Percentiles rank a stretch among this genome's conserved stretches.
These are phyloP conservation scores for Dothistroma pini DNA, from an alignment of 2,329 filamentous ascomycete genomes.

Conservation along the genomic window DNA sequence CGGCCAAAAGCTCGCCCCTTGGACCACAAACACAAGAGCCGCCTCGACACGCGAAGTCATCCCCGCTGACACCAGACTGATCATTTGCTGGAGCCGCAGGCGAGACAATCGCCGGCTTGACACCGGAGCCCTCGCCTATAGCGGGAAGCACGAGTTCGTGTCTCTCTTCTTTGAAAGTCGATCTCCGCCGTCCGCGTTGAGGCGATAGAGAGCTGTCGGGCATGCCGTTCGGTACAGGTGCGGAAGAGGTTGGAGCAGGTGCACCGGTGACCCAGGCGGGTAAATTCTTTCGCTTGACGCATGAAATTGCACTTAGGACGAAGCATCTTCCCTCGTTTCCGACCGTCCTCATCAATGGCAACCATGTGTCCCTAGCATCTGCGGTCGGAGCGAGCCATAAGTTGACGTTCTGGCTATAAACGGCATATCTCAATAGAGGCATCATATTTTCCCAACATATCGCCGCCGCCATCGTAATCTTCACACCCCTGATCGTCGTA, in stretches of 20 bases:
- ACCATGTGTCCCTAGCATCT: constrained; percentile 78
- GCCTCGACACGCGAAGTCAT: constrained; percentile 64
- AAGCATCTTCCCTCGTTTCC: constrained; percentile 80
- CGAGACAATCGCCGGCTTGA: constrained; percentile 7
- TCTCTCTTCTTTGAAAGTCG: constrained; percentile 47
- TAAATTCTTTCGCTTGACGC: constrained; percentile 57
- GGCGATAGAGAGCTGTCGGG: constrained; percentile 11
- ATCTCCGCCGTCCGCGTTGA: constrained; percentile 35
- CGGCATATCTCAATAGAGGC: constrained; percentile 76
- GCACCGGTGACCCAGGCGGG: constrained; percentile 53
- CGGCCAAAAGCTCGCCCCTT: constrained; percentile 72
- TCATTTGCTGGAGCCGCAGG: constrained; percentile 8
- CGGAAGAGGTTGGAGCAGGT: not conserved
- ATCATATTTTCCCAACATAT: constrained; percentile 99
- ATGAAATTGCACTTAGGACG: constrained; percentile 83
- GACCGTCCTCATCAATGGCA: constrained; percentile 75
- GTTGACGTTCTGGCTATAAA: constrained; percentile 90
- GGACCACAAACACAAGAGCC: constrained; percentile 81
- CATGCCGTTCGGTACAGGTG: not conserved
- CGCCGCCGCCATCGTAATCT: constrained; percentile 75
- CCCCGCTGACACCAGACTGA: constrained; percentile 25
- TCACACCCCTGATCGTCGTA: constrained; percentile 73
- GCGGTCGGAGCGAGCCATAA: constrained; percentile 88
- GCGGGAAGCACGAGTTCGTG: constrained; percentile 52
- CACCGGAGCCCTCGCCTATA: constrained; percentile 20